Base-by-base conservation (phyloP, 495 filamentous ascomycete species). In the Hypoxylon lienhwacheense region DNA sequence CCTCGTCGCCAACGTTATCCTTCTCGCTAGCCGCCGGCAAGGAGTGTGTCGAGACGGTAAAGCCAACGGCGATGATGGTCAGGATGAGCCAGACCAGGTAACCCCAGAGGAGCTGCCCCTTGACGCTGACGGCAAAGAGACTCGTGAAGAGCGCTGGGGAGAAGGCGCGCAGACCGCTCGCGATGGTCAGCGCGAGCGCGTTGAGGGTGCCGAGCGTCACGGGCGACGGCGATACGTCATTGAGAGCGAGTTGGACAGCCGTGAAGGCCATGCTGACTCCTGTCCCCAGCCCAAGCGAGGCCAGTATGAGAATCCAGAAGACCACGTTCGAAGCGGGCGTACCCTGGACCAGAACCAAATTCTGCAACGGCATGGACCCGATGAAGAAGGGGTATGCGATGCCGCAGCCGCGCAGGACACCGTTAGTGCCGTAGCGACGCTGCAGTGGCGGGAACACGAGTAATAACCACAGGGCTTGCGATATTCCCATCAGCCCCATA, bases 261-360 rank as follows among this genome's bases (percentile, higher is more conserved):
- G 85, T 87, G 56, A 87, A 88, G 2, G 77, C 75, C 84, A 89
- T 88, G 32, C 76, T 78, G 0, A 88, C 79, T 11, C 83, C 84
- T 14, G 77, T 75, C 0, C 81, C 82, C 1, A 80, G 12, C 1
- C 71, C 65, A 20, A 80, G 49, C 5, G 68, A 7, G 0, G 60
- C 19, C 1, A 77, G 75, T 0, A 68, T 64, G 0, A 77, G 28
- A n/a, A 80, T 53, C 84, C 83, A 88, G 55, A 89, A 88, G 0
- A 61, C 42, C 0, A 60, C 66, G 0, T 66, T 63, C 20, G 64
- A 59, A 0, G 42, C 49, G 1, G 29, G 36, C 1, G 50, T 66
- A 4, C 63, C 74, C 0, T 63, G 26, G 1, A 77, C 72, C n/a
- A 83, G 59, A 0, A 87, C 68, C 14, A 75, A 4, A 61, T 81